These are phyloP conservation scores for Colletotrichum sp. DNA, from an alignment of 2,329 filamentous ascomycete genomes.

Conservation along the genomic window DNA sequence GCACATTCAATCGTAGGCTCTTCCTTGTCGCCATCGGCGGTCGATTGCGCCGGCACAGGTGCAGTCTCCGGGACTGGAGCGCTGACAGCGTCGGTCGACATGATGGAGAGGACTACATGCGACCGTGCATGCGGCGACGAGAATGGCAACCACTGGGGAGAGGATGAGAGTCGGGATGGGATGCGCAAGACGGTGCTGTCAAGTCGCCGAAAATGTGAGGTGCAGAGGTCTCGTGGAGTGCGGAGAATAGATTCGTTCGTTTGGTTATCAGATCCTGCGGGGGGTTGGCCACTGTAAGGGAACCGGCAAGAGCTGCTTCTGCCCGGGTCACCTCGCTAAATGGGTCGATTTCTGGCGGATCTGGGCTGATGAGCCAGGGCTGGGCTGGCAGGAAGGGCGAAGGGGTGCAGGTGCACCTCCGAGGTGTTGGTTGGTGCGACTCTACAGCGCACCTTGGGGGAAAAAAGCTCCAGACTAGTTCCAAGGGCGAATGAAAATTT, in stretches of 20 bases:
- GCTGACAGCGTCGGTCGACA: constrained; percentile 62
- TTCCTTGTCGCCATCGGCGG: constrained; percentile 24
- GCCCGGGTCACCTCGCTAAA: constrained; percentile 15
- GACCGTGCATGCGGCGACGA: constrained; percentile 29
- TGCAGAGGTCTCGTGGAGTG: constrained; percentile 16
- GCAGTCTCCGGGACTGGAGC: constrained; percentile 46
- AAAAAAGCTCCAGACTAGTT: not conserved
- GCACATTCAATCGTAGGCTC: constrained; percentile 34
- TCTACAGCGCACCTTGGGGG: not conserved
- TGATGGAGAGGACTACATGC: constrained; percentile 53
- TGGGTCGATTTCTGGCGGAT: constrained; percentile 28
- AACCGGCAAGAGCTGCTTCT: constrained; percentile 6
- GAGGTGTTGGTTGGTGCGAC: not conserved
- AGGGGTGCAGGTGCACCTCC: constrained; percentile 4
- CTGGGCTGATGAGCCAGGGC: constrained; percentile 27
- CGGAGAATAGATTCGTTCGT: constrained; percentile 22
- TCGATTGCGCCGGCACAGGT: constrained; percentile 25
- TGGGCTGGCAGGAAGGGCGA: constrained; percentile 2
- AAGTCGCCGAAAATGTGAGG: constrained; percentile 20
- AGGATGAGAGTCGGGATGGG: not conserved
- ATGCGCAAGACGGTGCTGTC: constrained; percentile 1
- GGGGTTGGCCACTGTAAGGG: constrained; percentile 20
- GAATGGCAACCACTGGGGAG: not conserved
- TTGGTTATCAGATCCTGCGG: constrained; percentile 23
- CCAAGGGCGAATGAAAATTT: not conserved